phyloP scores from a whole-genome alignment of 2,329 filamentous ascomycete species.

The Trichophyton equinum region DNA sequence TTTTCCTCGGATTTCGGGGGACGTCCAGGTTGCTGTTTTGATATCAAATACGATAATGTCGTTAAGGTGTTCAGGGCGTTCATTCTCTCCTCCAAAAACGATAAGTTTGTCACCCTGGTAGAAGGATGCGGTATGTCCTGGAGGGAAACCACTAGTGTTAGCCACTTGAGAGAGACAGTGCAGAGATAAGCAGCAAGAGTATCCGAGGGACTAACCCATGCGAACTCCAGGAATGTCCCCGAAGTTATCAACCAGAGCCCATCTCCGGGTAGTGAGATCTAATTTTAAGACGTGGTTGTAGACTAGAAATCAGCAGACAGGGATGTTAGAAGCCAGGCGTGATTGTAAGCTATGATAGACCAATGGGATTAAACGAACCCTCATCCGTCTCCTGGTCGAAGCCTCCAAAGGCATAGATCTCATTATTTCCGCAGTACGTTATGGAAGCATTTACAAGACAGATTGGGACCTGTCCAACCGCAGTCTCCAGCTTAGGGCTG shows the following conservation, averaged over 20 bases:
- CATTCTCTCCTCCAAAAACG: constrained; percentile 95
- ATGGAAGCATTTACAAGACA: constrained; percentile 97
- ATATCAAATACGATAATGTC: constrained; percentile 95
- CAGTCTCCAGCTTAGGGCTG: constrained; percentile 69
- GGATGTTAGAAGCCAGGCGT: constrained; percentile 7
- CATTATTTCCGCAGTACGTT: constrained; percentile 94
- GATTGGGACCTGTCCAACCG: constrained; percentile 68
- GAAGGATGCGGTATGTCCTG: constrained; percentile 85
- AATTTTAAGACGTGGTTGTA: constrained; percentile 94
- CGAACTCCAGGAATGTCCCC: constrained; percentile 93
- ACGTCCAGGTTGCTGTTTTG: constrained; percentile 87
- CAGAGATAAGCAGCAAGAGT: background rate
- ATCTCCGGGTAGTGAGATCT: constrained; percentile 77
- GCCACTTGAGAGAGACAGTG: background rate
- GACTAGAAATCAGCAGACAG: constrained; percentile 36
- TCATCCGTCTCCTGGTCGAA: constrained; percentile 99
- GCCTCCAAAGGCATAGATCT: constrained; percentile 95
- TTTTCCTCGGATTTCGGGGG: constrained; percentile 72
- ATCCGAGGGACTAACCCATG: constrained; percentile 55
- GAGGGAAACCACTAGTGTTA: background rate
- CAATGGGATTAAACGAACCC: constrained; percentile 32
- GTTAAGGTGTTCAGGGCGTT: constrained; percentile 87
- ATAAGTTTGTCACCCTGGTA: constrained; percentile 93
- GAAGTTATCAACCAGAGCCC: constrained; percentile 96
- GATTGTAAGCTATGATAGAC: background rate